Evolutionary conservation across 1,284 basidiomycete genomes (phyloP).

Genomic region (Singerocomus rubriflavus): DNA sequence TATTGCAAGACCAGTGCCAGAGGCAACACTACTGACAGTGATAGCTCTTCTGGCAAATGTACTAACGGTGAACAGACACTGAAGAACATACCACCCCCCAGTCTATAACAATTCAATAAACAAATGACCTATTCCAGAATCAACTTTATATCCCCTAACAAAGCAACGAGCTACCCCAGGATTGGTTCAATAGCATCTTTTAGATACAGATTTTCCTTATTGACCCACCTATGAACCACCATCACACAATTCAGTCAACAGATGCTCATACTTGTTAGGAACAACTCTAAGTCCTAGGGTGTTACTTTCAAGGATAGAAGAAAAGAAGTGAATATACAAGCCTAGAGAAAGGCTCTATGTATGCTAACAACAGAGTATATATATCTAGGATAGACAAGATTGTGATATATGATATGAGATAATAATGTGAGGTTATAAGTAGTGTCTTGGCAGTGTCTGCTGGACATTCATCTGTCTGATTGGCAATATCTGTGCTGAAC

Average conservation of each 20-base stretch:
- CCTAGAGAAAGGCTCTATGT: too few relatives aligned
- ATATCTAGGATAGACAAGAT: too few relatives aligned
- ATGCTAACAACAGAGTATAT: too few relatives aligned
- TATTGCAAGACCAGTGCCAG: conserved; percentile 58
- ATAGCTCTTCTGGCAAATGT: conserved; percentile 45
- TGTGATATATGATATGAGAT: too few relatives aligned
- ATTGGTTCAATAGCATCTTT: neutral
- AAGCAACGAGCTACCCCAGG: conserved; percentile 42
- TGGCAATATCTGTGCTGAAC: too few relatives aligned
- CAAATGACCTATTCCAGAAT: neutral
- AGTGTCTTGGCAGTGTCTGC: too few relatives aligned
- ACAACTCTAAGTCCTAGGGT: too few relatives aligned
- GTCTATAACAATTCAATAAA: conserved; percentile 30
- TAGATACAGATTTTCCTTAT: conserved; percentile 23
- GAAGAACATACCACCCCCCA: conserved; percentile 56
- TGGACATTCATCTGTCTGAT: too few relatives aligned
- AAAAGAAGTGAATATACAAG: too few relatives aligned
- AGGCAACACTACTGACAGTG: conserved; percentile 52
- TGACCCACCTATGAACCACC: conserved; percentile 48
- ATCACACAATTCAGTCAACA: conserved; percentile 38
- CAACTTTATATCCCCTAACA: conserved; percentile 45
- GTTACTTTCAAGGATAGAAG: too few relatives aligned
- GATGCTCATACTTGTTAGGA: too few relatives aligned
- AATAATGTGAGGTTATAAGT: too few relatives aligned
- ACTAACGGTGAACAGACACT: conserved; percentile 45